Conservation (phyloP, 2,329 filamentous ascomycete species). For the Rachicladosporium sp. region DNA sequence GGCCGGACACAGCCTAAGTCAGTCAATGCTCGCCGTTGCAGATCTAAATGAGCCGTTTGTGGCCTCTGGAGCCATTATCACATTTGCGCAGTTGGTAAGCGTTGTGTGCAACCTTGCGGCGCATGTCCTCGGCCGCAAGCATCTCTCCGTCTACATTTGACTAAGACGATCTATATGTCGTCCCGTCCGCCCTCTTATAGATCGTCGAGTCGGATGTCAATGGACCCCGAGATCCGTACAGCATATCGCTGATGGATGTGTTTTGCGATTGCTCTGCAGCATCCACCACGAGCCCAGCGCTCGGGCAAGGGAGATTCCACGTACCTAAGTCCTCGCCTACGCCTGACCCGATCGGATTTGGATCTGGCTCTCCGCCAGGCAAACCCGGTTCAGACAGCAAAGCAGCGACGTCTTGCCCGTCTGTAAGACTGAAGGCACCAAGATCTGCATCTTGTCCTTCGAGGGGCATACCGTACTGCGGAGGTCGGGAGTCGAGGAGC, state of each 20-base stretch:
- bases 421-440: conserved; percentile 7
- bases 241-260: conserved; percentile 15
- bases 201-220: no score
- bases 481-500: conserved; percentile 14
- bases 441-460: conserved; percentile 18
- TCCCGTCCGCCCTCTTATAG: no score
- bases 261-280: conserved; percentile 1
- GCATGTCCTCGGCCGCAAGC: no score
- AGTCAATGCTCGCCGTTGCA: no score
- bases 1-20: no score
- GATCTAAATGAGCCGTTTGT: no score
- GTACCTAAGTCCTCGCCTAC: conserved; percentile 16
- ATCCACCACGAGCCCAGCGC: not conserved
- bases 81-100: no score
- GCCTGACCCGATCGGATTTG: conserved; percentile 1
- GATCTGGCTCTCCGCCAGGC: conserved; percentile 5
- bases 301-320: conserved; percentile 6
- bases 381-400: conserved; percentile 16
- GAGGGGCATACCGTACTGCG: conserved; percentile 14
- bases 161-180: no score
- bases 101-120: no score
- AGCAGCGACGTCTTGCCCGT: conserved; percentile 22
- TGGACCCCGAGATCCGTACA: conserved; percentile 10
- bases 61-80: no score
- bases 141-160: no score